These are phyloP conservation scores for Syzygium grande DNA, from an alignment of 345 rosid species.

Conservation along the genomic window DNA sequence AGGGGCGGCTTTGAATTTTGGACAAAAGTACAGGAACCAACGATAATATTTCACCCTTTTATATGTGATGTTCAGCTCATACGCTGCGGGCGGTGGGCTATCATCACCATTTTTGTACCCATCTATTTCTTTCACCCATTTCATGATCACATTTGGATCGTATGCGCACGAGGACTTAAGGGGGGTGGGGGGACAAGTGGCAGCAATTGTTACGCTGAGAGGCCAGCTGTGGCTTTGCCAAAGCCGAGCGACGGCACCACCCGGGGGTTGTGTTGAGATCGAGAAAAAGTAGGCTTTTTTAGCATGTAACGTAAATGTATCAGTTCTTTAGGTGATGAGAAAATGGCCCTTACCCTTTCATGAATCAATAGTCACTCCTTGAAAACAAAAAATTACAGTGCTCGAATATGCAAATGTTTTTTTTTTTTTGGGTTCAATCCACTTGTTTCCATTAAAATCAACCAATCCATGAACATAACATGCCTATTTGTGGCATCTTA, in stretches of 20 bases:
- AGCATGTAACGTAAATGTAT: fast-evolving
- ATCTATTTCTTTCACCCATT: background rate
- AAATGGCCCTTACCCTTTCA: background rate
- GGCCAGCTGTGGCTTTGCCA: background rate
- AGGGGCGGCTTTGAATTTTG: background rate
- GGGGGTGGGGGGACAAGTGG: background rate
- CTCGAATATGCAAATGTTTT: background rate
- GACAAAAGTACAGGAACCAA: background rate
- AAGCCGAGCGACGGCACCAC: background rate
- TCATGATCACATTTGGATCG: background rate
- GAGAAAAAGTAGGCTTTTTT: too few species aligned
- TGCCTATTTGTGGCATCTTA: background rate
- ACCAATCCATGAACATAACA: background rate
- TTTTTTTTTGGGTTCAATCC: background rate
- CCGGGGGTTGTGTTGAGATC: too few species aligned
- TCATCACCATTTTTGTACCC: background rate
- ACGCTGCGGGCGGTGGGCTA: background rate
- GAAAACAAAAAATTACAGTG: background rate
- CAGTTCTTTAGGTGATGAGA: background rate
- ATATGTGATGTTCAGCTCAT: background rate
- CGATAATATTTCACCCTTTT: background rate
- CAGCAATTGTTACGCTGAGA: background rate
- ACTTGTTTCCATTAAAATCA: background rate
- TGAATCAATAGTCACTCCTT: background rate
- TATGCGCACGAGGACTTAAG: too few species aligned